Evolutionary conservation across 176 grass and related monocot genomes (phyloP), one percentile per base, ranked within the genome.

Genomic region (Cenchrus americanus): DNA sequence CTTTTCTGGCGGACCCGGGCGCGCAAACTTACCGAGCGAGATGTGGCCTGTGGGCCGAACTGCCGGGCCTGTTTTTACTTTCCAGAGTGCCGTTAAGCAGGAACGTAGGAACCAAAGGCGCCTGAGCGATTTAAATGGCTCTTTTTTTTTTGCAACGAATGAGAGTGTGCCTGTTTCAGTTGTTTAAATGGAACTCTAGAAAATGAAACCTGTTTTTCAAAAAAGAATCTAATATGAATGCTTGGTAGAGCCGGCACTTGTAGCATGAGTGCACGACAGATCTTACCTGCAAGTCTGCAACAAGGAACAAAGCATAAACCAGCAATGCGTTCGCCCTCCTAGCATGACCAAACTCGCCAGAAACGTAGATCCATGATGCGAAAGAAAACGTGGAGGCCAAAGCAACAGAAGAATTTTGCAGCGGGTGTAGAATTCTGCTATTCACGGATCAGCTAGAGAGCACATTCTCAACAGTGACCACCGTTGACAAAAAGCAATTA

Each of bases 31-130:
- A 10, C 4, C 12, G 22, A 60, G 1, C 13, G 60, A 62, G 12
- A 79, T 51, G 77, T 51, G 77, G 77, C 61, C 61, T 51, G 77
- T 51, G 77, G 77, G 77, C 61, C 76, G 24, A 65, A 65, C 44
- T 21, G 60, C 34, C 34, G 34, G 34, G 34, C 34, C 34, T 4
- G 34, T 37, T 37, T 37, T 3, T 3, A 37, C 34, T 37, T 37
- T 37, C 34, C 34, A 37, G 34, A 37, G 34, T 1, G 32, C 32
- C 32, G 32, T 34, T 34, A 37, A 37, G 34, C 34, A 37, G 34
- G 34, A 37, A 37, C 4, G 34, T 37, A 0, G 34, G 4, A 37
- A 37, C 34, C 34, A 37, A 37, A 37, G 4, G 34, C 34, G 34
- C 34, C 34, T 37, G 34, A 37, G 34, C 34, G 34, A 37, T 3